Evolutionary conservation across 2,329 filamentous ascomycete species (phyloP), one percentile per base, ranked within the genome.

Genomic region (Ascochyta rabiei): DNA sequence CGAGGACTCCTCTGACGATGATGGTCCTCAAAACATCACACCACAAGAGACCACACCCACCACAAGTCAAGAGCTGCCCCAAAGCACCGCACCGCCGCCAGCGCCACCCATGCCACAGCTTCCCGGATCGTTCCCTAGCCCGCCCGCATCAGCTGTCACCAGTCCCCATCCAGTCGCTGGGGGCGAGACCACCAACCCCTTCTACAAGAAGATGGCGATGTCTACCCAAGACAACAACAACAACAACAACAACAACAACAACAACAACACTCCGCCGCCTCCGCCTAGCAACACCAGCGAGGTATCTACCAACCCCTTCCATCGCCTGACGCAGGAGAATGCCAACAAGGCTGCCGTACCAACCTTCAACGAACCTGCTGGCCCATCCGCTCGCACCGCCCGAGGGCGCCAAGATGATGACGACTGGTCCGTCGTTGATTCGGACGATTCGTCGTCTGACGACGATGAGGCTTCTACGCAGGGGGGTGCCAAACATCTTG

Each of bases 171-270:
- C 76, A 50, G 78, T 80, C n/a, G 77, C 81, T 33, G 78, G 81
- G 6, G 88, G 91, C 62, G 90, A 96, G 76, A 96, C 91, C 67
- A 93, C 90, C 75, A 98, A 98, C 71, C 95, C 95, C 2, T 99
- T 96, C 80, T 91, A 93, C 80, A 91, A 89, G 76, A 95, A 93
- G 79, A 87, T 96, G 81, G 87, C 86, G 44, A 89, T 93, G 72
- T 80, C 86, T 9, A 87, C 85, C 51, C 77, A 81, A 16, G 77
- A 85, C 10, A 75, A 80, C 48, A 73, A 78, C 34, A 66, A n/a
- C n/a, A n/a, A n/a, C n/a, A n/a, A n/a, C n/a, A n/a, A n/a, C n/a
- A n/a, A n/a, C n/a, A n/a, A n/a, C n/a, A n/a, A n/a, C n/a, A n/a
- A 85, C 10, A 75, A 80, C 48, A 73, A 78, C 34, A 66, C 77